A percentile compares a stretch with the other conserved stretches of the same genome.
phyloP scores from a whole-genome alignment of 352 stramenopile species.

The Phytopythium mirpurense region DNA sequence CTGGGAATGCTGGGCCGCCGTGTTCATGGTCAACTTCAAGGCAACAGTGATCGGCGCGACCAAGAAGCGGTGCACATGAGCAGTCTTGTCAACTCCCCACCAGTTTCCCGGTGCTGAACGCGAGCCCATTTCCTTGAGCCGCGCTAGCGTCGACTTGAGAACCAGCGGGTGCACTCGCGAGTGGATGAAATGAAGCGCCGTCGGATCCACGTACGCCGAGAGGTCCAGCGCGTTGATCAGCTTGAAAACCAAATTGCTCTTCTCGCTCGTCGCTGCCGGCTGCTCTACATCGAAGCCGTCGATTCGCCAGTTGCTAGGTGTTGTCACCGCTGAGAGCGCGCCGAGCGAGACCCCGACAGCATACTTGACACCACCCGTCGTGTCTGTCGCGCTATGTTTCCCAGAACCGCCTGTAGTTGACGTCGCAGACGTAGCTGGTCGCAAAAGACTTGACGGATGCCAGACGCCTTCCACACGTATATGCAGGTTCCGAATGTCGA shows the following conservation, averaged over 20 bases:
- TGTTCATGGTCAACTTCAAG: slow-evolving; percentile 89
- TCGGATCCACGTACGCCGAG: slow-evolving; percentile 84
- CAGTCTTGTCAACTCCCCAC: slow-evolving; percentile 70
- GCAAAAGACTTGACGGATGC: slow-evolving; percentile 30
- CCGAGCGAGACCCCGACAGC: slow-evolving; percentile 74
- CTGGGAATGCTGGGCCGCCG: slow-evolving; percentile 56
- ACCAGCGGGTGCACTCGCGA: slow-evolving; percentile 74
- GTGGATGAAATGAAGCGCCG: slow-evolving; percentile 84
- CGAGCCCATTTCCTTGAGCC: slow-evolving; percentile 81
- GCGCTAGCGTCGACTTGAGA: slow-evolving; percentile 62
- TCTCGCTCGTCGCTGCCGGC: slow-evolving; percentile 20
- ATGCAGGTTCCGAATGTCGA: slow-evolving; percentile 85
- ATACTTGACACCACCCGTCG: slow-evolving; percentile 46
- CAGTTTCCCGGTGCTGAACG: slow-evolving; percentile 53
- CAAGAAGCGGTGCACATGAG: slow-evolving; percentile 78
- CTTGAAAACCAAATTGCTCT: slow-evolving; percentile 79
- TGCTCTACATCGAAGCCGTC: slow-evolving; percentile 60
- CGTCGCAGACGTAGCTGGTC: slow-evolving; percentile 12
- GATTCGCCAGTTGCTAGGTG: slow-evolving; percentile 78
- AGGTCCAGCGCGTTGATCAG: slow-evolving; percentile 83
- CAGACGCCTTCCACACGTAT: slow-evolving; percentile 81
- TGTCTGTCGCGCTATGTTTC: slow-evolving; percentile 1
- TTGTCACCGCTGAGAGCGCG: slow-evolving; percentile 82
- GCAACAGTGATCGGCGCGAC: slow-evolving; percentile 75
- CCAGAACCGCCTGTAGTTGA: not conserved